Conservation (phyloP, 2,329 filamentous ascomycete genomes). For the Xylariomycetidae sp. region DNA sequence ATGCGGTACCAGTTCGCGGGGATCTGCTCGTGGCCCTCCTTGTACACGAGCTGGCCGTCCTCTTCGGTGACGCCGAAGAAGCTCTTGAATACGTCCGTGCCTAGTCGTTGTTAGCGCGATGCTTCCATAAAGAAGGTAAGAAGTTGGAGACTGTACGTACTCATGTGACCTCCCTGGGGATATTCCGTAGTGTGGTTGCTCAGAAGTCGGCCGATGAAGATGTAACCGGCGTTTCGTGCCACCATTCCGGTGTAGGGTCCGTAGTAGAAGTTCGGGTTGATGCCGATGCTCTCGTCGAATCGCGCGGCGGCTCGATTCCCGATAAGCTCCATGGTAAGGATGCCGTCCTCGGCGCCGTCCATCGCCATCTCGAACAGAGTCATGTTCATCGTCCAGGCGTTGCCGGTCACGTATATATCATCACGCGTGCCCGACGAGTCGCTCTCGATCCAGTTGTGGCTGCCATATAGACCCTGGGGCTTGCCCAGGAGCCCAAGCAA, state of each 20-base stretch:
- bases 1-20: constrained; percentile 48
- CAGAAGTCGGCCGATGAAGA: constrained; percentile 38
- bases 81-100: constrained; percentile 35
- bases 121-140: too few species aligned
- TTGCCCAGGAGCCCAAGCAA: constrained; percentile 38
- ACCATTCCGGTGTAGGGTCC: constrained; percentile 47
- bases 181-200: constrained; percentile 39
- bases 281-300: constrained; percentile 41
- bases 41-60: constrained; percentile 36
- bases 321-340: constrained; percentile 37
- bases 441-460: constrained; percentile 51
- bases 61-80: constrained; percentile 42
- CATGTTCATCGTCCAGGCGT: constrained; percentile 48
- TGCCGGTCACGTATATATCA: constrained; percentile 47
- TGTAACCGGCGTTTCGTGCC: constrained; percentile 47
- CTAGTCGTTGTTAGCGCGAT: constrained; percentile 16
- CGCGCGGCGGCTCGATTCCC: constrained; percentile 38
- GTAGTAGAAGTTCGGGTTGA: constrained; percentile 51
- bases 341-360: constrained; percentile 29
- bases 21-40: constrained; percentile 45
- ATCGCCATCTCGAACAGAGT: constrained; percentile 45
- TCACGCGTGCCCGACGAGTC: constrained; percentile 49
- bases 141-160: constrained; percentile 19
- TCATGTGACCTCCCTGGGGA: constrained; percentile 26
- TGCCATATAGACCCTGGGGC: constrained; percentile 43